A percentile compares a stretch with the other conserved stretches of the same genome.
Evolutionary conservation across 768 basidiomycete species (phyloP).

Genomic region (Kwoniella sp.): DNA sequence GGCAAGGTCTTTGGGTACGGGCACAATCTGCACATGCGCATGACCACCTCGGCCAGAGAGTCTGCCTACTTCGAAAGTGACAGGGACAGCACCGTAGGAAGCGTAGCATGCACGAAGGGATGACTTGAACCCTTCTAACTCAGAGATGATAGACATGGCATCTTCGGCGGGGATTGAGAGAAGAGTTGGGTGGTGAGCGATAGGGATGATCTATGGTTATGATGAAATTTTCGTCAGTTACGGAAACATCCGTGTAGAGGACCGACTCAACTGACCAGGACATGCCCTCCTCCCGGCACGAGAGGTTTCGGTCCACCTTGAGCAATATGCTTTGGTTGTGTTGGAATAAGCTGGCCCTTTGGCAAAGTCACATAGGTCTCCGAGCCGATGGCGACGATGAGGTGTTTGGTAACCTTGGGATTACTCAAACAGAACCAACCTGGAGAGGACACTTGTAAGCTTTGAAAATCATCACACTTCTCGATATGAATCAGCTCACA

Average conservation of each 20-base stretch:
- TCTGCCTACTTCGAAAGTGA: conserved; percentile 86
- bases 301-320: conserved; percentile 51
- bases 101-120: conserved; percentile 73
- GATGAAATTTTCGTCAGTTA: no score
- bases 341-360: conserved; percentile 90
- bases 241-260: no score
- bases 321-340: conserved; percentile 57
- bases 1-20: conserved; percentile 59
- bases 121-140: conserved; percentile 79
- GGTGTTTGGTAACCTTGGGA: conserved; percentile 88
- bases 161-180: conserved; percentile 78
- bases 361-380: conserved; percentile 96
- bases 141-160: conserved; percentile 71
- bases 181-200: conserved; percentile 84
- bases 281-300: conserved; percentile 94
- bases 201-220: conserved; percentile 60
- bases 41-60: conserved; percentile 85
- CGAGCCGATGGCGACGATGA: conserved; percentile 87
- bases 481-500: conserved; percentile 59
- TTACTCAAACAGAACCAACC: conserved; percentile 99
- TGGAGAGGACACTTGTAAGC: conserved; percentile 26
- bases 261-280: conserved; percentile 68
- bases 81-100: conserved; percentile 67
- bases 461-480: background rate
- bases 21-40: conserved; percentile 80